Evolutionary conservation across 2,329 filamentous ascomycete genomes (phyloP).

Genomic region (Davidsoniella neocaledoniae): DNA sequence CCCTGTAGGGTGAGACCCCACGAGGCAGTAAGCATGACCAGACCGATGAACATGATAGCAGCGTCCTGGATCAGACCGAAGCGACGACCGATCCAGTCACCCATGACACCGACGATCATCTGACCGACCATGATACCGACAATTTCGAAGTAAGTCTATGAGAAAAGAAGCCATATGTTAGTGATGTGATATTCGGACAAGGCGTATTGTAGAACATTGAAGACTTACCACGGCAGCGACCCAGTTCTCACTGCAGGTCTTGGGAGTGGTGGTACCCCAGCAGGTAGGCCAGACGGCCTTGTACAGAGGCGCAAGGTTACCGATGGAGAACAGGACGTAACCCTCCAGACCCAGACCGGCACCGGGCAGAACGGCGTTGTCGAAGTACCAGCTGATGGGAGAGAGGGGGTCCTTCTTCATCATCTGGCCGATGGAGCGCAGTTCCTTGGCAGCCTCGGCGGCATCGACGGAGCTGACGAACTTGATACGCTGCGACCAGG

Average conservation of each 20-base stretch:
- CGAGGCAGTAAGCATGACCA: slow-evolving; percentile 77
- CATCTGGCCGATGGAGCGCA: slow-evolving; percentile 53
- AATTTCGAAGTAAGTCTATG: slow-evolving; percentile 68
- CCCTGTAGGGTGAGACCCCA: slow-evolving; percentile 80
- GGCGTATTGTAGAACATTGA: background rate
- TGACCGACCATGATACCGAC: slow-evolving; percentile 91
- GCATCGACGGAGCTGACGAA: slow-evolving; percentile 65
- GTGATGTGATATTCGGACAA: background rate
- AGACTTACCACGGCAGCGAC: slow-evolving; percentile 43
- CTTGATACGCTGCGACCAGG: slow-evolving; percentile 46
- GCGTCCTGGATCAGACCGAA: slow-evolving; percentile 96
- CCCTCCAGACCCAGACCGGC: slow-evolving; percentile 85
- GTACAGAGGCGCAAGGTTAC: slow-evolving; percentile 76
- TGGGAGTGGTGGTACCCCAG: slow-evolving; percentile 46
- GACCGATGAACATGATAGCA: slow-evolving; percentile 78
- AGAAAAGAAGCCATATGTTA: background rate
- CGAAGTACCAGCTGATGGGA: slow-evolving; percentile 72
- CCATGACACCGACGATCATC: slow-evolving; percentile 61
- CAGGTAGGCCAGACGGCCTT: slow-evolving; percentile 57
- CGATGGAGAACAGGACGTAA: slow-evolving; percentile 94
- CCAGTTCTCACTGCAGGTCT: slow-evolving; percentile 58
- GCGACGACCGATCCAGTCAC: slow-evolving; percentile 69
- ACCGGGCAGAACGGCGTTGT: slow-evolving; percentile 81
- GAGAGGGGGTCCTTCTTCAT: slow-evolving; percentile 73
- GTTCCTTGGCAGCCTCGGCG: slow-evolving; percentile 52